These are phyloP conservation scores for Strombidium stylifer DNA, from an alignment of 73 alveolate genomes.

Conservation along the genomic window DNA sequence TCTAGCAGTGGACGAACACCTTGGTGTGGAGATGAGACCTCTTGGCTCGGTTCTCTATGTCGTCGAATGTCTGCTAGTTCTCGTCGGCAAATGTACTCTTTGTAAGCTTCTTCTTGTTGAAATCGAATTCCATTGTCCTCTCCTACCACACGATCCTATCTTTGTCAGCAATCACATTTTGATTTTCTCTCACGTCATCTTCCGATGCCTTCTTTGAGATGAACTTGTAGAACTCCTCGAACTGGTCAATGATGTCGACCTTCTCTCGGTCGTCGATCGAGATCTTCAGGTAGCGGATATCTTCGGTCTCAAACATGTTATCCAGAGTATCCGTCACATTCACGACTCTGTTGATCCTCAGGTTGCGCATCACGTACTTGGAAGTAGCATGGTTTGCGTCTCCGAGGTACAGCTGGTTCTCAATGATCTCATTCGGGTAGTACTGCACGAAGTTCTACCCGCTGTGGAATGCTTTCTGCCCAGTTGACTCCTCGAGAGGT, in stretches of 20 bases:
- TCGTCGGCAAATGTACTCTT: too few relatives aligned
- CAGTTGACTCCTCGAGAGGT: too few relatives aligned
- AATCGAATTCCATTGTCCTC: too few relatives aligned
- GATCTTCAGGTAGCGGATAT: background rate
- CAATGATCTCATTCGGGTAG: background rate
- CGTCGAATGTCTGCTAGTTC: too few relatives aligned
- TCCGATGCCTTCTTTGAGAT: background rate
- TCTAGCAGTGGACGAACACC: slow-evolving; percentile 71
- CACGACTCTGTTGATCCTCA: background rate
- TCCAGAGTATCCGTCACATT: background rate
- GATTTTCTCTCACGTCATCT: background rate
- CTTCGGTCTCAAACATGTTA: background rate
- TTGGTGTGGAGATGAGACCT: slow-evolving; percentile 16
- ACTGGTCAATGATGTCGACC: background rate
- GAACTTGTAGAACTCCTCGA: background rate
- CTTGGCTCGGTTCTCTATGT: too few relatives aligned
- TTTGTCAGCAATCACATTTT: background rate
- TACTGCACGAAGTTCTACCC: too few relatives aligned
- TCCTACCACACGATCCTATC: background rate
- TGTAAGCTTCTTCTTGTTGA: too few relatives aligned
- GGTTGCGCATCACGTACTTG: background rate
- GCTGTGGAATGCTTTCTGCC: too few relatives aligned
- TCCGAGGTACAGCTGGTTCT: slow-evolving; percentile 1
- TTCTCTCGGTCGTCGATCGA: background rate
- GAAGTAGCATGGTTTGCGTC: background rate